These are phyloP conservation scores for Microsporum audouinii DNA, from an alignment of 2,329 filamentous ascomycete species.

Conservation along the genomic window DNA sequence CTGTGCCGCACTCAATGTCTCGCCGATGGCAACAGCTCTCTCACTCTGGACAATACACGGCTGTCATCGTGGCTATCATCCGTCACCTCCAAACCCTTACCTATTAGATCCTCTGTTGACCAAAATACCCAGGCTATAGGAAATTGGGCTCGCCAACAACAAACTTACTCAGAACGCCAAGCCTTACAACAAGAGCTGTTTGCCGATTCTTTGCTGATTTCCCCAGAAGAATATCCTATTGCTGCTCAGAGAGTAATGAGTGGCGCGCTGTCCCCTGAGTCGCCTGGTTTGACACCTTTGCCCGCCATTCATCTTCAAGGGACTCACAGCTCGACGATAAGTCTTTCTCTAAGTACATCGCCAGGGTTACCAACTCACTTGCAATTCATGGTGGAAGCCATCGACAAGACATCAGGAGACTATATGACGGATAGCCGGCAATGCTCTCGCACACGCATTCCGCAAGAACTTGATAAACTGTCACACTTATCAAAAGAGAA, in stretches of 20 bases:
- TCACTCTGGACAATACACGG: conserved; percentile 8
- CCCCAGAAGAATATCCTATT: neutral
- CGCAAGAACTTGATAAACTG: neutral
- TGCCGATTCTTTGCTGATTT: neutral
- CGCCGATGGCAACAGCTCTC: conserved; percentile 8
- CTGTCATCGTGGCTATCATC: conserved; percentile 10
- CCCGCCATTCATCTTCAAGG: neutral
- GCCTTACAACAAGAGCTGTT: neutral
- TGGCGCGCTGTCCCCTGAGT: neutral
- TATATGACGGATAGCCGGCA: neutral
- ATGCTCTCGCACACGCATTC: neutral
- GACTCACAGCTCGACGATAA: neutral
- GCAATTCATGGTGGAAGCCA: conserved; percentile 9
- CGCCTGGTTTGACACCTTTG: neutral
- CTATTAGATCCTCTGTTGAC: neutral
- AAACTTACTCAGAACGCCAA: neutral
- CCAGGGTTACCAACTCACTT: neutral
- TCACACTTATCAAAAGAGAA: neutral
- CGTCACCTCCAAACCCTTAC: neutral
- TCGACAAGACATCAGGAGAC: conserved; percentile 6
- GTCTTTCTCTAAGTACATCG: neutral
- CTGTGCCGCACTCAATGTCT: conserved; percentile 19
- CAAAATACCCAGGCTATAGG: neutral
- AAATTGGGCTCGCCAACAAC: neutral
- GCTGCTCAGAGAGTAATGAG: neutral